phyloP scores from a whole-genome alignment of 2,329 filamentous ascomycete species.

The Laburnicola sp. region DNA sequence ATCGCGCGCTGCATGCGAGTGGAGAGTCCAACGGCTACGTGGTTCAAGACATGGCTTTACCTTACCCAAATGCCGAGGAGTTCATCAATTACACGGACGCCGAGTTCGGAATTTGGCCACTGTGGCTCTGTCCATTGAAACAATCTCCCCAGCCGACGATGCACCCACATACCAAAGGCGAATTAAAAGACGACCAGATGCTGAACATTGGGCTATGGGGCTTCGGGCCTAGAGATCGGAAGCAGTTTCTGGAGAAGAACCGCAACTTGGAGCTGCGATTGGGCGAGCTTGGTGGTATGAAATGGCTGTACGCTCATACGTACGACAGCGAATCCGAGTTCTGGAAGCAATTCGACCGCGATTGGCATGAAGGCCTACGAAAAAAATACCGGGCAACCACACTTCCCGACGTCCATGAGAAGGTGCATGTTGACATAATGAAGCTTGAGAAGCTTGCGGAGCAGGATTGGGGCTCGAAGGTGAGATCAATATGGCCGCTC shows the following conservation, averaged over 20 bases:
- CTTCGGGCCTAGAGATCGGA: constrained; percentile 58
- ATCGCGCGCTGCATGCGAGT: constrained; percentile 65
- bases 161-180: constrained; percentile 39
- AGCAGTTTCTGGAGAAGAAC: constrained; percentile 57
- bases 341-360: constrained; percentile 64
- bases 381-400: constrained; percentile 61
- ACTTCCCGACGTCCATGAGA: constrained; percentile 68
- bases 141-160: constrained; percentile 39
- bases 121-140: constrained; percentile 54
- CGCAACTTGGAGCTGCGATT: constrained; percentile 63
- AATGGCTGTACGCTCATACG: constrained; percentile 71
- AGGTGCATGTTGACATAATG: constrained; percentile 57
- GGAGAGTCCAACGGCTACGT: constrained; percentile 64
- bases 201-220: constrained; percentile 74
- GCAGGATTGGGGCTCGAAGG: constrained; percentile 27
- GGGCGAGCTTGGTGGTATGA: constrained; percentile 63
- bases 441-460: constrained; percentile 33
- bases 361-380: constrained; percentile 62
- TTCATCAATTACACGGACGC: constrained; percentile 51
- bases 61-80: constrained; percentile 47
- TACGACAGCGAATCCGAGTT: constrained; percentile 71
- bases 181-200: constrained; percentile 42
- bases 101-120: constrained; percentile 49
- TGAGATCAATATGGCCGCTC: constrained; percentile 42
- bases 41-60: constrained; percentile 64